phyloP scores from a whole-genome alignment of 148 eudicot species.

The Selenicereus undatus region DNA sequence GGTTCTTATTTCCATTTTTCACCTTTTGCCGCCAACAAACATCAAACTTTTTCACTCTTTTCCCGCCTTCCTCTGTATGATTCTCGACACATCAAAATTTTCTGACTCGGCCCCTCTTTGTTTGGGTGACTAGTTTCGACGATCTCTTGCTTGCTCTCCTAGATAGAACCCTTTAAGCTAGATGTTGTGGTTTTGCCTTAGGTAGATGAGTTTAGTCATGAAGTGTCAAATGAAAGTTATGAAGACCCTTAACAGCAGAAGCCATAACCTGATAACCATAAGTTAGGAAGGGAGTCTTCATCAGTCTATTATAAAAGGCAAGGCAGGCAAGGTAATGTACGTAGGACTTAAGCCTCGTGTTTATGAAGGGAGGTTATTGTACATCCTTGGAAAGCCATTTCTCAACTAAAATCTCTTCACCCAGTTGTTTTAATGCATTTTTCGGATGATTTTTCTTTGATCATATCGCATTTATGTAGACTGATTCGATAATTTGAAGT shows the following conservation, averaged over 20 bases:
- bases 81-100: neutral
- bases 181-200: too few relatives aligned
- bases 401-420: conserved; percentile 20
- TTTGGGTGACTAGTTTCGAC: too few relatives aligned
- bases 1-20: conserved; percentile 8
- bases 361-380: conserved; percentile 12
- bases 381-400: conserved; percentile 29
- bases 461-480: neutral
- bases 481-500: neutral
- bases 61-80: too few relatives aligned
- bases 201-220: too few relatives aligned
- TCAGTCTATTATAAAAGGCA: conserved; percentile 13
- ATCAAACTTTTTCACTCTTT: conserved; percentile 3
- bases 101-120: too few relatives aligned
- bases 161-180: too few relatives aligned
- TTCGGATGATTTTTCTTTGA: neutral
- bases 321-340: conserved; percentile 21
- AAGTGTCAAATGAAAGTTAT: conserved; percentile 6
- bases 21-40: neutral
- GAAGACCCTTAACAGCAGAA: conserved; percentile 13
- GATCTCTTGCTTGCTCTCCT: too few relatives aligned
- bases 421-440: neutral
- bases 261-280: too few relatives aligned
- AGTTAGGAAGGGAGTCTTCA: conserved; percentile 26
- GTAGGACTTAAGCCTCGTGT: conserved; percentile 27